Conservation (phyloP, 306 rosid genomes). For the Dicorynia guianensis region DNA sequence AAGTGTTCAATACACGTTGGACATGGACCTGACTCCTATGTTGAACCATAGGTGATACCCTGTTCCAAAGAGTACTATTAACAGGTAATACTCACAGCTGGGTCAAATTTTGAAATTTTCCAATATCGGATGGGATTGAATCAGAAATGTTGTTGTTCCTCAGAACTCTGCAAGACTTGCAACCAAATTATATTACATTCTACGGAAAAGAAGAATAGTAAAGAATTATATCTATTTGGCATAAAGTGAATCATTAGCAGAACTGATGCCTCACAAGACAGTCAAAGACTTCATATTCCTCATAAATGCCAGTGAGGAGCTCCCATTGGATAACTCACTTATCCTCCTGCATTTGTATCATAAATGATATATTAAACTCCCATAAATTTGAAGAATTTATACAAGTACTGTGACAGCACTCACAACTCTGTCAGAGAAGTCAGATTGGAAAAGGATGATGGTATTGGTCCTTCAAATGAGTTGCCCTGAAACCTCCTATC, state of each 20-base stretch:
- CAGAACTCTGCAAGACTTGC: slow-evolving; percentile 63
- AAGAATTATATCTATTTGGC: slow-evolving; percentile 6
- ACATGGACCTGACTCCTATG: too few relatives aligned
- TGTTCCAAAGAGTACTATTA: background rate
- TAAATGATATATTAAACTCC: slow-evolving; percentile 41
- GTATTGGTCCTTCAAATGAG: slow-evolving; percentile 75
- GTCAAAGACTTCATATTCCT: slow-evolving; percentile 69
- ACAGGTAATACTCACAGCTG: slow-evolving; percentile 60
- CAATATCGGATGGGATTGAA: slow-evolving; percentile 70
- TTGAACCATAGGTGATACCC: too few relatives aligned
- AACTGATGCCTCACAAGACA: slow-evolving; percentile 55
- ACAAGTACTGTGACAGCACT: slow-evolving; percentile 45
- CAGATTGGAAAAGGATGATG: slow-evolving; percentile 70
- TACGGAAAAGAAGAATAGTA: background rate
- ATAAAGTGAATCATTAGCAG: slow-evolving; percentile 22
- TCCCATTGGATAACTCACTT: slow-evolving; percentile 69
- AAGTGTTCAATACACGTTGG: too few relatives aligned
- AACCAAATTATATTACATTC: slow-evolving; percentile 24
- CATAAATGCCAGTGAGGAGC: slow-evolving; percentile 73
- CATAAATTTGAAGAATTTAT: background rate
- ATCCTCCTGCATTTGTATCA: slow-evolving; percentile 58
- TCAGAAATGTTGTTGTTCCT: slow-evolving; percentile 73
- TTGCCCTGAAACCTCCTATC: slow-evolving; percentile 87
- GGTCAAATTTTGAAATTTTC: slow-evolving; percentile 54
- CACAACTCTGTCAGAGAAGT: slow-evolving; percentile 72